Base-by-base conservation (phyloP, 2,329 filamentous ascomycete genomes). In the Trichoderma guizhouense region DNA sequence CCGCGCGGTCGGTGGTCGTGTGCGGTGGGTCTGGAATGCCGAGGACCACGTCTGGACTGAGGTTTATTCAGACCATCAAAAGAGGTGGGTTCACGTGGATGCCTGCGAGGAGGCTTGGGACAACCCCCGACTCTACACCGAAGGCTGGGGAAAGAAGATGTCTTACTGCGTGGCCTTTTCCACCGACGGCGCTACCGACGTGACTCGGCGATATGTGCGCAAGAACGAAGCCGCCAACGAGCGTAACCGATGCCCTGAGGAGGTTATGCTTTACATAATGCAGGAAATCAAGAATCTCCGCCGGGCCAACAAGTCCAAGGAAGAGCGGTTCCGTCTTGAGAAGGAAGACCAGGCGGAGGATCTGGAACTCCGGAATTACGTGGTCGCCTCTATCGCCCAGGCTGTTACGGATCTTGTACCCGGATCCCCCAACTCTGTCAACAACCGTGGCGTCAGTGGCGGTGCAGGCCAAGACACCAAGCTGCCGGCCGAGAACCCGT, bases 11-110 rank as follows among this genome's bases (percentile, higher is more conserved):
- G 95, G 95, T 64, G 93, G 92, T 73, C 89, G 95, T 73, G 94
- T 98, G 28, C 90, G 96, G 78, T 99, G 96, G 96, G 92, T 99
- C 12, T 99, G 96, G 96, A 98, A 98, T 77, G 92, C 92, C 34
- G 96, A 98, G 82, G 96, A 98, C 80, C 93, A 98, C 79, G 93
- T 98, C 30, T 99, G 96, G 96, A 97, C 95, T 1, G 96, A 98
- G 78, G 92, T 98, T 15, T 99, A 97, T 83, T 98, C 95, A 3
- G 93, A 96, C 74, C 94, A 97, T 82, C 92, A 95, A 79, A 91
- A 92, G 81, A 90, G 94, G 79, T 99, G 96, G 96, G 88, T 98
- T n/a, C 95, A 98, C 76, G 94, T 98, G 55, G 96, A 99, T 81
- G 91, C 92, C 39, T 98, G 95, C 78, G 96, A 98, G 80, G 95